Base-by-base conservation (phyloP, 805 yeast genomes). In the Candida multigemmis region DNA sequence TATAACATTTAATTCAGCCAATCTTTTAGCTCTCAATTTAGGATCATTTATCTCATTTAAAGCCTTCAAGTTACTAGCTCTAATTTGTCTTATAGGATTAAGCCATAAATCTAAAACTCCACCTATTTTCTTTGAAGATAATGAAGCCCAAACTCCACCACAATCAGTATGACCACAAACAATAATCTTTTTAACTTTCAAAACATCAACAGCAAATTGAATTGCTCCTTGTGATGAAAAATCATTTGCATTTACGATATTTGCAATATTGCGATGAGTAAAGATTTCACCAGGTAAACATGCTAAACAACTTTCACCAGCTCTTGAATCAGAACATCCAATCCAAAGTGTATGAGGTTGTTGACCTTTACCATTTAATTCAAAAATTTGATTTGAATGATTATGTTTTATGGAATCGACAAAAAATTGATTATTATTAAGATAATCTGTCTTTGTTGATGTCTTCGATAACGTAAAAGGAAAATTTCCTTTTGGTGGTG, bases 131-230 rank as follows among this genome's bases (percentile, higher is more conserved):
- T 74, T 71, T 32, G 71, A 63, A 3, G 77, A 65, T 25, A 87
- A 56, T 6, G 86, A 74, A 13, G 94, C 85, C 74, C 82, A 74
- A 26, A 84, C 74, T 16, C 96, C 96, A 26, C 95, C 96, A 65
- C 97, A 87, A 52, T 84, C 94, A 17, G 91, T 80, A 56, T 87
- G 97, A 3, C 96, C 97, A 55, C 95, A 83, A 5, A 87, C 80
- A 30, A 87, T 68, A 27, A 87, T 74, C 46, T 82, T 84, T 38
- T 66, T 68, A 21, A 89, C 93, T 44, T 81, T 79, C 34, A 87
- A 64, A 9, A 78, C 84, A 38, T 83, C 86, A 38, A 89, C 73
- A 4, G 95, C 94, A 45, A 83, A 84, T 52, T 87, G 95, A 16
- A 89, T 59, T 3, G 86, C 86, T 0, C 94, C 77, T 48, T 73